Percentiles rank a stretch among this genome's conserved stretches.
These are phyloP conservation scores for Perilla frutescens DNA, from an alignment of 257 asterid genomes.

Conservation along the genomic window DNA sequence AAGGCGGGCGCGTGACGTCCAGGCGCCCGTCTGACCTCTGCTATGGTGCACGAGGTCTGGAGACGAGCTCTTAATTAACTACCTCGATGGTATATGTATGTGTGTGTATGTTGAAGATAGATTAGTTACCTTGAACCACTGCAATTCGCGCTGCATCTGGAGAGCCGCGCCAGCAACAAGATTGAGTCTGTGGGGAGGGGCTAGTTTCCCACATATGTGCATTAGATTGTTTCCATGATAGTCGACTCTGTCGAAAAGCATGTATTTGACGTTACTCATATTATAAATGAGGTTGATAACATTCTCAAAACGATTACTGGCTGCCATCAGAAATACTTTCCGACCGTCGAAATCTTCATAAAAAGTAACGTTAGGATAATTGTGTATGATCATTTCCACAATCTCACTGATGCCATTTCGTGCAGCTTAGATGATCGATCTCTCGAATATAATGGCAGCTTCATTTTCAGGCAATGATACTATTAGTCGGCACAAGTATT, in stretches of 20 bases:
- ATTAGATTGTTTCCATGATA: slow-evolving; percentile 21
- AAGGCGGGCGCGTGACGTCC: too few species aligned
- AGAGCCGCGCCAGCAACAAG: not conserved
- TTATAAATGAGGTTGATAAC: slow-evolving; percentile 28
- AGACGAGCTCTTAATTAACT: too few species aligned
- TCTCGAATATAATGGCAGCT: not conserved
- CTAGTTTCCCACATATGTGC: not conserved
- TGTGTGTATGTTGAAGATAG: too few species aligned
- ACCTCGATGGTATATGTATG: too few species aligned
- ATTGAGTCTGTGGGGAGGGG: slow-evolving; percentile 1
- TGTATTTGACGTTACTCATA: not conserved
- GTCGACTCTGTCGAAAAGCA: too few species aligned
- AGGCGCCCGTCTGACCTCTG: too few species aligned
- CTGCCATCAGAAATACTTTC: slow-evolving; percentile 25
- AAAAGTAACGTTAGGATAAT: not conserved
- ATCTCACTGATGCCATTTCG: slow-evolving; percentile 16
- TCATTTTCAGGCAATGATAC: not conserved
- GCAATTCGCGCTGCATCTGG: slow-evolving; percentile 3
- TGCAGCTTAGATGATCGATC: slow-evolving; percentile 4
- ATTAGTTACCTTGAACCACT: not conserved
- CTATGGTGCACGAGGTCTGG: too few species aligned
- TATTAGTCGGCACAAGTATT: not conserved
- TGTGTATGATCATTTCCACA: slow-evolving; percentile 3
- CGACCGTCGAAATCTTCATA: not conserved
- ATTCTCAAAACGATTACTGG: slow-evolving; percentile 26